Conservation (phyloP, 2,329 filamentous ascomycete species). For the Aspergillus neoniger region DNA sequence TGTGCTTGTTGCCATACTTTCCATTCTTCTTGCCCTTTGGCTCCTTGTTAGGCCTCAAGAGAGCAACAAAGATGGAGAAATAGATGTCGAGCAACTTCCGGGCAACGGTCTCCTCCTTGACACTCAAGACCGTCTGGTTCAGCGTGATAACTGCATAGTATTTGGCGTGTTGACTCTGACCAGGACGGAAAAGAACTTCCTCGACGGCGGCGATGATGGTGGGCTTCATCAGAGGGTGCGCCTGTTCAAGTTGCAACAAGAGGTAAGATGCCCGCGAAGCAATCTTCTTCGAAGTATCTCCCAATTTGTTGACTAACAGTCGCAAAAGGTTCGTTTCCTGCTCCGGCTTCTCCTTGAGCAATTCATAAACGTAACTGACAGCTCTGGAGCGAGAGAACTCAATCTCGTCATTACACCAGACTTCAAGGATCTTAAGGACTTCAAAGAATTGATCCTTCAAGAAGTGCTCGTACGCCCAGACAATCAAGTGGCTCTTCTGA, state of each 20-base stretch:
- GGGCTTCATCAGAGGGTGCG: constrained; percentile 90
- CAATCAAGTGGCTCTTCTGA: constrained; percentile 74
- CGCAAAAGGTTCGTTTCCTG: constrained; percentile 93
- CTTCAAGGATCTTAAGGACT: constrained; percentile 84
- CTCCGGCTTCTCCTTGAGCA: constrained; percentile 93
- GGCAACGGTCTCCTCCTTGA: constrained; percentile 77
- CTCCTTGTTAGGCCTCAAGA: constrained; percentile 67
- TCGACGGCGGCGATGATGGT: constrained; percentile 84
- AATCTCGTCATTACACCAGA: constrained; percentile 93
- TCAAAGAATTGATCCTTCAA: constrained; percentile 93
- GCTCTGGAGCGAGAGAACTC: constrained; percentile 87
- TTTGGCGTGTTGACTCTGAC: constrained; percentile 83
- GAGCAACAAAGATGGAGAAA: constrained; percentile 80
- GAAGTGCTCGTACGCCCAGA: constrained; percentile 94
- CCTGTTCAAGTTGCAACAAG: constrained; percentile 83
- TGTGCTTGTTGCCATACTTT: constrained; percentile 39
- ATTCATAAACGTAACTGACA: constrained; percentile 85
- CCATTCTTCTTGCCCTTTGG: constrained; percentile 35
- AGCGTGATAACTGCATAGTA: constrained; percentile 97
- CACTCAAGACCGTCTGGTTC: constrained; percentile 92
- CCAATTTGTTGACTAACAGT: constrained; percentile 92
- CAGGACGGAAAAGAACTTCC: constrained; percentile 82
- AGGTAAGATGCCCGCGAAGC: constrained; percentile 91
- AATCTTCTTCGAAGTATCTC: constrained; percentile 93
- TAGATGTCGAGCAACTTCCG: constrained; percentile 84